Evolutionary conservation across 306 rosid species (phyloP), one percentile per base, ranked within the genome.

Genomic region (Inga oerstediana): DNA sequence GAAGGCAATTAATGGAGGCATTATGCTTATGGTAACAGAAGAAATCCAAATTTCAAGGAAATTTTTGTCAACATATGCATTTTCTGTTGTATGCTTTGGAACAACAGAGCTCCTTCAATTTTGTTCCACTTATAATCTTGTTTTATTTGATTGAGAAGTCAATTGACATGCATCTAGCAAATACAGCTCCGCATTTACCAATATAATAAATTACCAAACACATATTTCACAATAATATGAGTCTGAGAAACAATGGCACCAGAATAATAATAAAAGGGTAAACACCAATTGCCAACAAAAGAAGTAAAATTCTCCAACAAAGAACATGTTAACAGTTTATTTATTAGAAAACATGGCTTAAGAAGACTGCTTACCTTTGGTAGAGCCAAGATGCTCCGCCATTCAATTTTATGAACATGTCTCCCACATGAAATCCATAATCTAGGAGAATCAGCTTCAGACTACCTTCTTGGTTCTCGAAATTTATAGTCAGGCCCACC

Each of bases 301-400:
- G 56, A 76, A 62, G 35, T 65, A 75, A 45, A 56, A 16, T 54
- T 61, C 59, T 80, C 27, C 10, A 56, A 32, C 41, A 71, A 72
- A 59, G 54, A 76, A 75, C 15, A 67, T 72, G 20, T 35, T 75
- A 71, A 77, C 2, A 75, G 20, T 79, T 17, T 17, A 74, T 35
- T 62, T 88, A 24, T 39, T 74, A 81, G 72, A 65, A 52, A 82
- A 66, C 78, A 67, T 56, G 15, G 78, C 3, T 78, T 75, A 75
- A 78, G 74, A 30, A 30, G 39, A 77, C 79, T 74, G 84, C 84
- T 64, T 92, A 95, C 98, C 84, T 80, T 91, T 95, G 93, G 88
- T 95, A 93, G 89, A 95, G 94, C 98, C 97, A 95, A 65, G 98
- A 89, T 79, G 91, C 93, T 32, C 97, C 98, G 65, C 98, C 98